phyloP scores from a whole-genome alignment of 257 asterid species.

The Datura wrightii region DNA sequence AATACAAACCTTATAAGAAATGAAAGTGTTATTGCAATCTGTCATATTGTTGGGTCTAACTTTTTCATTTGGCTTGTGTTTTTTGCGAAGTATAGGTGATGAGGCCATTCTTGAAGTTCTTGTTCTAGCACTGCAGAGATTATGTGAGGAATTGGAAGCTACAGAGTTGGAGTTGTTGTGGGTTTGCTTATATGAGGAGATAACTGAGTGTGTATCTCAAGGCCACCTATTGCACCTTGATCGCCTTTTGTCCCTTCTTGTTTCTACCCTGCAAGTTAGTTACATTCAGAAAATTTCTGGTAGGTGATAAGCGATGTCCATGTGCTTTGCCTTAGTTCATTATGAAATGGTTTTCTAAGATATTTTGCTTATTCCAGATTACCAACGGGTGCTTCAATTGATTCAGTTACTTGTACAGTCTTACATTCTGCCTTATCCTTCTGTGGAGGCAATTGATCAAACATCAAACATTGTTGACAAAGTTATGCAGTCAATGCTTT shows the following conservation, averaged over 20 bases:
- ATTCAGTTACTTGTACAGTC: conserved; percentile 62
- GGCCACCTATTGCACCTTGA: conserved; percentile 52
- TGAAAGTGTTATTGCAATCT: neutral
- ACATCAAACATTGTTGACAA: conserved; percentile 54
- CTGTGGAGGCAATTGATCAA: conserved; percentile 45
- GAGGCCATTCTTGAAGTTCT: conserved; percentile 68
- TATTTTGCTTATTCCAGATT: conserved; percentile 53
- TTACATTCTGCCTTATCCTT: conserved; percentile 49
- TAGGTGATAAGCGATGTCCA: conserved; percentile 32
- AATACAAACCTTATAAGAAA: conserved; percentile 16
- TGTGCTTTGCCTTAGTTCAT: conserved; percentile 27
- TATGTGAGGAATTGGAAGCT: conserved; percentile 64
- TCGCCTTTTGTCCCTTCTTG: conserved; percentile 69
- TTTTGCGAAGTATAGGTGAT: conserved; percentile 51
- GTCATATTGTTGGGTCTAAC: conserved; percentile 17
- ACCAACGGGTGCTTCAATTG: conserved; percentile 53
- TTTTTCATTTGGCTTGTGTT: conserved; percentile 24
- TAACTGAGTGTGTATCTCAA: conserved; percentile 49
- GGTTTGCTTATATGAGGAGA: conserved; percentile 61
- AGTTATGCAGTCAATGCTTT: conserved; percentile 63
- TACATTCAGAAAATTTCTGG: conserved; percentile 63
- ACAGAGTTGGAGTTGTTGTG: conserved; percentile 54
- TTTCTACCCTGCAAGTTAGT: conserved; percentile 59
- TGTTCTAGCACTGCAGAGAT: conserved; percentile 60
- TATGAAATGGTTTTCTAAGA: conserved; percentile 32